These are phyloP conservation scores for Aspergillus sp. DNA, from an alignment of 2,329 filamentous ascomycete genomes.

Conservation along the genomic window DNA sequence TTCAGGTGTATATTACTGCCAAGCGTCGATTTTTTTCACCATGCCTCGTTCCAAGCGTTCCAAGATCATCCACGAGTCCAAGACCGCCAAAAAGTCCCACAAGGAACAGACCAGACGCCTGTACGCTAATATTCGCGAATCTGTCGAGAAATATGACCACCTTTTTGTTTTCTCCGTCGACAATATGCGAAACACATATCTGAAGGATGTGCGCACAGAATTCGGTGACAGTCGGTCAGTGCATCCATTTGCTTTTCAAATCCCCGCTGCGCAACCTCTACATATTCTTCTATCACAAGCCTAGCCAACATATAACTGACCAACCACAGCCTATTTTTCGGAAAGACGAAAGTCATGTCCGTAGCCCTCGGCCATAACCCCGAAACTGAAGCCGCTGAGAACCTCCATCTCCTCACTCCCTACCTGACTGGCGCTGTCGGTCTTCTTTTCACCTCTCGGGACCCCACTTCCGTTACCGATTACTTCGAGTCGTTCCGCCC, in stretches of 20 bases:
- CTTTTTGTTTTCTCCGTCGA: slow-evolving; percentile 92
- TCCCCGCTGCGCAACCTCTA: background rate
- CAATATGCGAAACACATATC: slow-evolving; percentile 97
- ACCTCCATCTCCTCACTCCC: slow-evolving; percentile 67
- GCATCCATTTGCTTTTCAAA: background rate
- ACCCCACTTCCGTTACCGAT: slow-evolving; percentile 63
- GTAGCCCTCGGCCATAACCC: slow-evolving; percentile 81
- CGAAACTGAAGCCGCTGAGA: slow-evolving; percentile 77
- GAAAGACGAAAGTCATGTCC: slow-evolving; percentile 98
- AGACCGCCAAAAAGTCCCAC: slow-evolving; percentile 87
- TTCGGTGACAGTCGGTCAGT: slow-evolving; percentile 79
- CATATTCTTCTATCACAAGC: background rate
- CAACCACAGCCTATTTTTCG: slow-evolving; percentile 84
- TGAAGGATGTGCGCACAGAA: slow-evolving; percentile 85
- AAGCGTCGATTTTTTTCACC: slow-evolving; percentile 24
- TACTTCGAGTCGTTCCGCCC: slow-evolving; percentile 74
- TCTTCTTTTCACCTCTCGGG: slow-evolving; percentile 83
- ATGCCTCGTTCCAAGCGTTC: slow-evolving; percentile 98
- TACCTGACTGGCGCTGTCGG: slow-evolving; percentile 82
- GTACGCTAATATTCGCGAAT: slow-evolving; percentile 83
- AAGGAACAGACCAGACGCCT: slow-evolving; percentile 86
- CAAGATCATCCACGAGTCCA: slow-evolving; percentile 84
- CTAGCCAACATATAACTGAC: background rate
- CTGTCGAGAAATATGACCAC: slow-evolving; percentile 80
- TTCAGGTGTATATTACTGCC: background rate